Conservation (phyloP, 78 protist species). For the Anaeramoeba flamelloides region DNA sequence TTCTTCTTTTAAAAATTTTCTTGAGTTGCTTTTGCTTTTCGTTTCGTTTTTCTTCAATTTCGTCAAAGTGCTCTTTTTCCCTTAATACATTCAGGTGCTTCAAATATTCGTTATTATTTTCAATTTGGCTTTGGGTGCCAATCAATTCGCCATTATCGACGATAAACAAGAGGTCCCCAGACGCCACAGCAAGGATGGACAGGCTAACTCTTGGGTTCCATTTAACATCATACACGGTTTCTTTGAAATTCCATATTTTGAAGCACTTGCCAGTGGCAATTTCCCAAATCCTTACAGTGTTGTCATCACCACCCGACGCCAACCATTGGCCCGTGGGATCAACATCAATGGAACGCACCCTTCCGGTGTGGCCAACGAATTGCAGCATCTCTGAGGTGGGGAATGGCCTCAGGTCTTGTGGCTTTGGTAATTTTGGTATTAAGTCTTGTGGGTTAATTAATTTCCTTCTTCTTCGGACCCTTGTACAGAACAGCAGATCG, state of each 20-base stretch:
- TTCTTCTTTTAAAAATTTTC: not conserved
- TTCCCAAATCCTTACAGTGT: slow-evolving; percentile 66
- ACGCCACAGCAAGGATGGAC: slow-evolving; percentile 44
- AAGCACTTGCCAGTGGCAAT: slow-evolving; percentile 56
- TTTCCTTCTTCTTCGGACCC: slow-evolving; percentile 16
- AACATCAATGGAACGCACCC: slow-evolving; percentile 44
- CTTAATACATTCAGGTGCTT: not conserved
- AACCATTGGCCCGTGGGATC: slow-evolving; percentile 71
- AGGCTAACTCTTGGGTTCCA: slow-evolving; percentile 54
- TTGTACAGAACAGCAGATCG: slow-evolving; percentile 79
- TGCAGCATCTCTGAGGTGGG: slow-evolving; percentile 41
- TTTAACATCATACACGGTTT: slow-evolving; percentile 29
- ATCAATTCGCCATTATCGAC: not conserved
- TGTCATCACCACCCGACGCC: slow-evolving; percentile 56
- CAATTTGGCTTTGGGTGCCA: not conserved
- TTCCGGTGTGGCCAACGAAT: slow-evolving; percentile 43
- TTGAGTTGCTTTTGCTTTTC: not conserved
- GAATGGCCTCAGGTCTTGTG: slow-evolving; percentile 80
- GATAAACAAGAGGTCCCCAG: not conserved
- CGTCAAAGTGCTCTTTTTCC: not conserved
- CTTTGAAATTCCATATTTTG: slow-evolving; percentile 17
- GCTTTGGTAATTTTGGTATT: slow-evolving; percentile 74
- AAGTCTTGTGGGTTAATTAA: slow-evolving; percentile 9
- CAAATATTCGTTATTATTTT: not conserved
- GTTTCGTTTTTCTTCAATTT: not conserved